Conservation (phyloP, 768 basidiomycete species). For the Saitozyma sp. region DNA sequence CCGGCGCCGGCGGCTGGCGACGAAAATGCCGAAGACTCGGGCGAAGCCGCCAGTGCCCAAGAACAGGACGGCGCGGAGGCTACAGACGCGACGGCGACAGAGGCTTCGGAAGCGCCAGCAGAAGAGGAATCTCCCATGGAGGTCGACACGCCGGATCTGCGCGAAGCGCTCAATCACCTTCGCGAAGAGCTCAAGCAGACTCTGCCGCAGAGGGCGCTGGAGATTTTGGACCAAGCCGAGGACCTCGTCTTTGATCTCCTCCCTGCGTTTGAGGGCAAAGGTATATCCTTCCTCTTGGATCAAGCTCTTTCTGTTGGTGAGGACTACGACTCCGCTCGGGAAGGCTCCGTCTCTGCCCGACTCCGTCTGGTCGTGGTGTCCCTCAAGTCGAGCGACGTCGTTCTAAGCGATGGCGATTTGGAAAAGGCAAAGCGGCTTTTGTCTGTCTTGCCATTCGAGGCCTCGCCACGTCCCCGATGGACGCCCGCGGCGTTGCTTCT, state of each 20-base stretch:
- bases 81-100: not conserved
- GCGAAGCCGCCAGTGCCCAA: no score
- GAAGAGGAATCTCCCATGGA: constrained; percentile 9
- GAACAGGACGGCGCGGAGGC: no score
- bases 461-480: constrained; percentile 69
- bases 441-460: no score
- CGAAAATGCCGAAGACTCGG: not conserved
- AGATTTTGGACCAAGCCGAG: constrained; percentile 80
- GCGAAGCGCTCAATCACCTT: constrained; percentile 59
- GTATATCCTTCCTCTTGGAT: constrained; percentile 68
- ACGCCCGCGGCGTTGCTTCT: constrained; percentile 80
- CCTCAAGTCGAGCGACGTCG: constrained; percentile 2
- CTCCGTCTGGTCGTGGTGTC: constrained; percentile 66
- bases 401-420: no score
- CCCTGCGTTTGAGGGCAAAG: constrained; percentile 67
- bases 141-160: constrained; percentile 58
- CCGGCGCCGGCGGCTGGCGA: not conserved
- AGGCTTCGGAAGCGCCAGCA: constrained; percentile 13
- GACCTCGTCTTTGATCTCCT: constrained; percentile 87
- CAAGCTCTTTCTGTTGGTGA: constrained; percentile 65
- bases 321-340: constrained; percentile 42
- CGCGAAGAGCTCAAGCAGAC: constrained; percentile 65
- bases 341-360: constrained; percentile 75
- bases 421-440: no score
- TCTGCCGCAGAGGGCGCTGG: constrained; percentile 63